Evolutionary conservation across 768 basidiomycete species (phyloP), one percentile per base, ranked within the genome.

Genomic region (Paxillus ammoniavirescens): DNA sequence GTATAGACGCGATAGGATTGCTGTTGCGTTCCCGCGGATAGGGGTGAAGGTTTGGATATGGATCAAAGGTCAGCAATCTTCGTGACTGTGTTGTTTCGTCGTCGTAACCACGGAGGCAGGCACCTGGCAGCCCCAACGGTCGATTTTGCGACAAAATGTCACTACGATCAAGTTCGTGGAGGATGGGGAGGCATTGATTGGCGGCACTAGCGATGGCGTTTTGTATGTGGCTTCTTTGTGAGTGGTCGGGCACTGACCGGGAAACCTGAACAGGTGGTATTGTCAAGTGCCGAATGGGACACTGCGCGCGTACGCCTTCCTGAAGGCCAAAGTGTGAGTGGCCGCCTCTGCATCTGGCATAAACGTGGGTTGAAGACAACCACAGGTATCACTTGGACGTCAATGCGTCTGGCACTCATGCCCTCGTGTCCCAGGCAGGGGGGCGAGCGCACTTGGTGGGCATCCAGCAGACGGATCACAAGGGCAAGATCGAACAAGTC

Each of bases 201-300:
- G 87, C 1, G 87, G 86, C 2, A 87, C 87, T 28, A 77, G 76
- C 49, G 86, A 89, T 59, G 87, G 87, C 10, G 82, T 83, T 17
- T 60, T 89, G 86, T 87, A 66, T 52, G 83, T 17, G 59, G 9
- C 8, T 42, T 42, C 42, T 23, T 50, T 28, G 28, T 8, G 28
- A 9, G 35, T 44, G 30, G 28, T 44, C 1, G 21, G 30, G 43
- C 37, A 41, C 61, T 67, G 4, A 71, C 23, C 35, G 44, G 14
- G 36, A 13, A 18, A 36, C 33, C 43, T 33, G 43, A 42, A 26
- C 52, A 87, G 85, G 56, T 87, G 87, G 86, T 78, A 83, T 63
- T 86, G 82, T 59, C 81, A 82, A 61, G 72, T 88, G 54, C 83
- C 84, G 0, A 85, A 86, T 57, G 86, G 86, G 26, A 86, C 80